Percentiles rank a stretch among this genome's conserved stretches.
These are phyloP conservation scores for Saururus chinensis DNA, from an alignment of 164 flowering plant species.

Conservation along the genomic window DNA sequence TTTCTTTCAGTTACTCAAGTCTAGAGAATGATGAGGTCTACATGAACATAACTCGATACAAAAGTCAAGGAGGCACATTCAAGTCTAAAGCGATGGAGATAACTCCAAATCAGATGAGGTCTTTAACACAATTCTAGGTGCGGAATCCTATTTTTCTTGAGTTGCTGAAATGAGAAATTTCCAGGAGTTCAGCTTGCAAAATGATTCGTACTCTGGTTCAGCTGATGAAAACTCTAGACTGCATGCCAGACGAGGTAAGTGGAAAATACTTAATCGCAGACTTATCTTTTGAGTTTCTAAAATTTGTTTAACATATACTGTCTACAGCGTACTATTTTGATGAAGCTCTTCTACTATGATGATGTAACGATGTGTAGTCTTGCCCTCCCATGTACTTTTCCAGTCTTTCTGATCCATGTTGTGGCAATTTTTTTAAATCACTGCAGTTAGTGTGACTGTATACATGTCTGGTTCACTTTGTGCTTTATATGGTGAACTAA, in stretches of 20 bases:
- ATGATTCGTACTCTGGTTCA: conserved; percentile 91
- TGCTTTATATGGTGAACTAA: too few species aligned
- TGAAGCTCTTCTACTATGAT: conserved; percentile 82
- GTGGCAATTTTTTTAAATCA: too few species aligned
- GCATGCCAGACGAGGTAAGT: conserved; percentile 84
- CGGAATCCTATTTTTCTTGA: background rate
- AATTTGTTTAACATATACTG: background rate
- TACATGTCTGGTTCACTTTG: too few species aligned
- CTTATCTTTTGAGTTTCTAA: background rate
- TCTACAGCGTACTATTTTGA: conserved; percentile 84
- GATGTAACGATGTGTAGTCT: conserved; percentile 66
- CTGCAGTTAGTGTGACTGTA: background rate
- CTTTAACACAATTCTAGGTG: background rate
- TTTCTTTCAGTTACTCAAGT: conserved; percentile 78
- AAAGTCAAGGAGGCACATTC: conserved; percentile 76
- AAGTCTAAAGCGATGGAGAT: conserved; percentile 56
- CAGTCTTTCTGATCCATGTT: background rate
- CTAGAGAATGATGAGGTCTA: conserved; percentile 64
- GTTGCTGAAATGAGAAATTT: background rate
- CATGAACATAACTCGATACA: conserved; percentile 75
- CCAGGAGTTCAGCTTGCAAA: conserved; percentile 94
- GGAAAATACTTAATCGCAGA: background rate
- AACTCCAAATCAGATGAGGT: conserved; percentile 92
- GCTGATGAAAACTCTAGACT: conserved; percentile 90
- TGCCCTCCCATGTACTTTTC: too few species aligned